These are phyloP conservation scores for Fusarium paranaense DNA, from an alignment of 2,329 filamentous ascomycete species.

Conservation along the genomic window DNA sequence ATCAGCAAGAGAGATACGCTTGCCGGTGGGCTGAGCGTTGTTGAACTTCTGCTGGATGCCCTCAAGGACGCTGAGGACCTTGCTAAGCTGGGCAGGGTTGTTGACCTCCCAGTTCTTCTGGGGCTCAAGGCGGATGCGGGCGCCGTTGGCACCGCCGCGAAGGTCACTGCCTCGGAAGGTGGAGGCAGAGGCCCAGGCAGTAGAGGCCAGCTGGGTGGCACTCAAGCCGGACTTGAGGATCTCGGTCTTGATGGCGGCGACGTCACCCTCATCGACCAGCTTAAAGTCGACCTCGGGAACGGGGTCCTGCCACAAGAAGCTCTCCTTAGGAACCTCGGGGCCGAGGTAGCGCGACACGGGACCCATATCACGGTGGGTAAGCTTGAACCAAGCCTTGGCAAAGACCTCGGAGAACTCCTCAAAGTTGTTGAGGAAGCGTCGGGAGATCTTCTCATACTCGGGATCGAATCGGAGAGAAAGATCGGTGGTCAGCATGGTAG, in stretches of 20 bases:
- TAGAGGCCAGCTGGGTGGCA: conserved; percentile 70
- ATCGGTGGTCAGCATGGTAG: conserved; percentile 38
- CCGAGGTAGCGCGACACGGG: conserved; percentile 78
- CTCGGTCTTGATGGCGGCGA: conserved; percentile 74
- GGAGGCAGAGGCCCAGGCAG: conserved; percentile 77
- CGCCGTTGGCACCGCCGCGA: conserved; percentile 85
- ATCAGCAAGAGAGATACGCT: conserved; percentile 82
- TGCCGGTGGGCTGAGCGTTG: conserved; percentile 58
- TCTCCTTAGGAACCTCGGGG: conserved; percentile 78
- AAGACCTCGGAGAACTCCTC: conserved; percentile 78
- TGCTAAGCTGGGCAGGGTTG: conserved; percentile 73
- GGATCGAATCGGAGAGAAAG: conserved; percentile 79
- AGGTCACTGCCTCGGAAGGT: conserved; percentile 82
- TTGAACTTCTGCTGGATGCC: conserved; percentile 76
- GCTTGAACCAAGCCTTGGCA: conserved; percentile 84
- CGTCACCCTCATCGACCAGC: conserved; percentile 70
- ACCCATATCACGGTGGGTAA: conserved; percentile 83
- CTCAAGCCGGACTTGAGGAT: conserved; percentile 72
- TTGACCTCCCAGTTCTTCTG: conserved; percentile 81
- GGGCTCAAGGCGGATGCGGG: conserved; percentile 78
- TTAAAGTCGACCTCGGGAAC: conserved; percentile 70
- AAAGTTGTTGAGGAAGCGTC: conserved; percentile 76
- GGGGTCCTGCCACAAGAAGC: conserved; percentile 80
- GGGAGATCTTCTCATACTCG: conserved; percentile 81
- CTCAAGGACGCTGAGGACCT: conserved; percentile 73